These are phyloP conservation scores for Ganoderma boninense DNA, from an alignment of 1,284 basidiomycete genomes.

Conservation along the genomic window DNA sequence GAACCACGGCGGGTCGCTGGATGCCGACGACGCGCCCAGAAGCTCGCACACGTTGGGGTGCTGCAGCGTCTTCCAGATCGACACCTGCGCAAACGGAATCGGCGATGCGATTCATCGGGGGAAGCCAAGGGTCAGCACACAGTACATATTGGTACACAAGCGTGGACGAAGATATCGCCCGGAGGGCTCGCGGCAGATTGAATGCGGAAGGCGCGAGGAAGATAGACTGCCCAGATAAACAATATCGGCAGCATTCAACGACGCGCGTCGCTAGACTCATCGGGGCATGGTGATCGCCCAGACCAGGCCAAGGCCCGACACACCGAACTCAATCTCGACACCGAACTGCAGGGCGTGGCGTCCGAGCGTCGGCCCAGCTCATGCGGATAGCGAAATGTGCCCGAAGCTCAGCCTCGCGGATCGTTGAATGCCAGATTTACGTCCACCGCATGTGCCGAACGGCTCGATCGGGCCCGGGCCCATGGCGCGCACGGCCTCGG, in stretches of 20 bases:
- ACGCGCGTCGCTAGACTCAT: background rate
- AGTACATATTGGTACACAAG: constrained; percentile 4
- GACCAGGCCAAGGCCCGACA: background rate
- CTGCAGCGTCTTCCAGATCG: constrained; percentile 49
- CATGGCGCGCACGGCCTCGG: too few species aligned
- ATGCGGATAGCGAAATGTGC: background rate
- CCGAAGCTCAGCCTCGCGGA: constrained; percentile 1
- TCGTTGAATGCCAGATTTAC: background rate
- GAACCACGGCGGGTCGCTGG: constrained; percentile 55
- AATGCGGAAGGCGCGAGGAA: background rate
- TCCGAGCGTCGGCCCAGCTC: background rate
- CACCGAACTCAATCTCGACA: constrained; percentile 6
- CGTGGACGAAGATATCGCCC: background rate
- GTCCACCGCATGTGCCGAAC: background rate
- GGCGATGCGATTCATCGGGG: constrained; percentile 2
- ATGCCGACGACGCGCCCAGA: constrained; percentile 52
- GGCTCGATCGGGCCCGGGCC: background rate
- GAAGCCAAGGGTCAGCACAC: constrained; percentile 8
- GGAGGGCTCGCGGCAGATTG: background rate
- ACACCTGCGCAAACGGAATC: constrained; percentile 27
- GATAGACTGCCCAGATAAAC: constrained; percentile 8
- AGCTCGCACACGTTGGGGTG: constrained; percentile 52
- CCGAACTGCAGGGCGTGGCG: background rate
- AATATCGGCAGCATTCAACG: constrained; percentile 1
- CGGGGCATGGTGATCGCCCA: background rate